Evolutionary conservation across 1,139 yeast species (phyloP).

Genomic region (Spencermartinsiella ligniputridi): DNA sequence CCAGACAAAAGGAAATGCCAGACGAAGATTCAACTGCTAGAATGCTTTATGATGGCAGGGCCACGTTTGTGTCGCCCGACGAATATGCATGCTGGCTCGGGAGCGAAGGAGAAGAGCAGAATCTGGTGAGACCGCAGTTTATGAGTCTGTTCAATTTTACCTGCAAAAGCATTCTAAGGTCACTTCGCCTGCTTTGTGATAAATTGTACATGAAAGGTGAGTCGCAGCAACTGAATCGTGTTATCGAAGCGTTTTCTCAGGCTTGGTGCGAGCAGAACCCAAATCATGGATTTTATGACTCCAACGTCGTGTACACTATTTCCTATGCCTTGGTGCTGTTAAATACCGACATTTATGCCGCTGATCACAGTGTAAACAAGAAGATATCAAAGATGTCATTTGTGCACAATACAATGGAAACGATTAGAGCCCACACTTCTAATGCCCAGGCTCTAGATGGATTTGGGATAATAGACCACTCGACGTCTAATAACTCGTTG

Average conservation of each 20-base stretch:
- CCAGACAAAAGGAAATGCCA: conserved; percentile 3
- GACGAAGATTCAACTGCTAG: conserved; percentile 18
- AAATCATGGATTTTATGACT: conserved; percentile 45
- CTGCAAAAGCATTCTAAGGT: conserved; percentile 35
- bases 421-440: conserved; percentile 20
- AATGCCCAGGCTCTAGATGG: background rate
- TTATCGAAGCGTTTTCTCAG: conserved; percentile 62
- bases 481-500: background rate
- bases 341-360: conserved; percentile 43
- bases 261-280: conserved; percentile 57
- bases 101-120: conserved; percentile 21
- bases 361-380: conserved; percentile 31
- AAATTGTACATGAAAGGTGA: conserved; percentile 73
- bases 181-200: conserved; percentile 59
- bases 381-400: conserved; percentile 35
- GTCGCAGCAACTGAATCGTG: conserved; percentile 73
- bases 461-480: background rate
- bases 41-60: conserved; percentile 24
- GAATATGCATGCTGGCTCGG: conserved; percentile 33
- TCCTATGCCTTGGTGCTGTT: conserved; percentile 67
- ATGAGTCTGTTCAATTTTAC: conserved; percentile 31
- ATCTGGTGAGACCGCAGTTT: conserved; percentile 25
- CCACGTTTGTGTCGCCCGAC: conserved; percentile 22
- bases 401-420: conserved; percentile 27
- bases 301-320: conserved; percentile 65